Evolutionary conservation across 2,329 filamentous ascomycete genomes (phyloP).

Genomic region (Aspergillus pseudoglaucus): DNA sequence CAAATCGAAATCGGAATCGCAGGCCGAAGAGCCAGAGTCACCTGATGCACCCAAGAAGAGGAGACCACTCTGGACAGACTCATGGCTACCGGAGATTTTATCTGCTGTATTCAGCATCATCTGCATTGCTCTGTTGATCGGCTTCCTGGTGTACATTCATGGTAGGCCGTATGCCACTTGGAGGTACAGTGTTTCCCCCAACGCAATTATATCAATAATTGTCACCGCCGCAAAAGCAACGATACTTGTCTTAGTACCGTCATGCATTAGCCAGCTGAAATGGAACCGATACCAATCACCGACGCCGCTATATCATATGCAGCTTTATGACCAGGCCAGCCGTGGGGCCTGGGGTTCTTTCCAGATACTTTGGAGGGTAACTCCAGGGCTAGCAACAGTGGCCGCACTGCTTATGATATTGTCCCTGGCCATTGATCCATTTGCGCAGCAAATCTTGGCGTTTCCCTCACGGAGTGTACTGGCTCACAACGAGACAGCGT

Average conservation of each 20-base stretch:
- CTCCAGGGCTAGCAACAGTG: constrained; percentile 9
- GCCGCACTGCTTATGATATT: constrained; percentile 20
- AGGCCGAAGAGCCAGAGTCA: not conserved
- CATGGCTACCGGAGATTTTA: constrained; percentile 11
- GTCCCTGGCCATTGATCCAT: constrained; percentile 22
- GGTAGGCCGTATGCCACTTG: constrained; percentile 9
- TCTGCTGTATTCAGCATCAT: constrained; percentile 5
- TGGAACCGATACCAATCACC: constrained; percentile 16
- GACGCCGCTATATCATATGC: constrained; percentile 14
- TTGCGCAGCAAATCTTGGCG: constrained; percentile 18
- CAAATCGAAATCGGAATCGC: not conserved
- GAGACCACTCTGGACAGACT: constrained; percentile 2
- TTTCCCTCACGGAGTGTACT: constrained; percentile 6
- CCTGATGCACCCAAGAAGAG: not conserved
- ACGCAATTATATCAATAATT: constrained; percentile 23
- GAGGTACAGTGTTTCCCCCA: constrained; percentile 16
- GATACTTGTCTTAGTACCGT: constrained; percentile 16
- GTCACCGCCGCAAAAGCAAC: constrained; percentile 19
- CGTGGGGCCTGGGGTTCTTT: constrained; percentile 22
- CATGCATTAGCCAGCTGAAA: constrained; percentile 25
- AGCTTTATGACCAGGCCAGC: constrained; percentile 22
- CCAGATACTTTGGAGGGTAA: constrained; percentile 14
- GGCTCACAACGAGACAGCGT: constrained; percentile 5
- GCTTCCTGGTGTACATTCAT: constrained; percentile 8
- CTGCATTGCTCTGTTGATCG: constrained; percentile 7